These are phyloP conservation scores for Lignosus rhinocerotis DNA, from an alignment of 1,284 basidiomycete species.

Conservation along the genomic window DNA sequence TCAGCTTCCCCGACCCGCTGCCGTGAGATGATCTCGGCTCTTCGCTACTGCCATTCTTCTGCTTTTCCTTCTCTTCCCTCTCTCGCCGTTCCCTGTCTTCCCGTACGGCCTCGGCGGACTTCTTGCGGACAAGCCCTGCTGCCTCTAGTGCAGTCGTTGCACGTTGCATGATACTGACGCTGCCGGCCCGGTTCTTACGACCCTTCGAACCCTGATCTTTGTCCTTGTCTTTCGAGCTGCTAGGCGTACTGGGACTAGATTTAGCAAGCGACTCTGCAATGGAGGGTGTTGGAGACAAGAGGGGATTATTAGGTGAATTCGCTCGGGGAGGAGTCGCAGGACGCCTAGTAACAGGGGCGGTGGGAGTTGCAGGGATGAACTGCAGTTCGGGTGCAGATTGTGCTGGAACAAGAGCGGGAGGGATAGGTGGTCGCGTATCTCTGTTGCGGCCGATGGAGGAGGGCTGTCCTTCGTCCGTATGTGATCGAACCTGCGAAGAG, in stretches of 20 bases:
- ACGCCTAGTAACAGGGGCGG: conserved; percentile 41
- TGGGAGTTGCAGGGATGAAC: conserved; percentile 75
- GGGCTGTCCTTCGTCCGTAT: conserved; percentile 18
- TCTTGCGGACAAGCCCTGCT: conserved; percentile 78
- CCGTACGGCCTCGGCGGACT: conserved; percentile 68
- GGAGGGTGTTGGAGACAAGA: conserved; percentile 65
- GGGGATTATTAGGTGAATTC: conserved; percentile 45
- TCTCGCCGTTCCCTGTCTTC: conserved; percentile 36
- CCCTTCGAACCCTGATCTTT: conserved; percentile 49
- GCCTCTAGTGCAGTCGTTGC: conserved; percentile 87
- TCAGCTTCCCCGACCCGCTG: conserved; percentile 57
- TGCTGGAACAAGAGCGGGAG: conserved; percentile 24
- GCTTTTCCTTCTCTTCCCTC: conserved; percentile 50
- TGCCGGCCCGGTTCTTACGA: conserved; percentile 73
- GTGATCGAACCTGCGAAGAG: conserved; percentile 6
- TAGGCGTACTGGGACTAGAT: conserved; percentile 68
- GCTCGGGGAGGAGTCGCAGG: conserved; percentile 54
- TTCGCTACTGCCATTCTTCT: conserved; percentile 47
- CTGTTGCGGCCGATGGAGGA: conserved; percentile 21
- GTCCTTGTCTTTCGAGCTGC: conserved; percentile 44
- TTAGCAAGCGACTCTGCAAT: conserved; percentile 47
- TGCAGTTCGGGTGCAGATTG: conserved; percentile 57
- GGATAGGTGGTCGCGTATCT: conserved; percentile 25
- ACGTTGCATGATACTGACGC: conserved; percentile 91
- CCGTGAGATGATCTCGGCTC: conserved; percentile 65